Conservation (phyloP, 2,329 filamentous ascomycete species). For the Diaporthe sp. region DNA sequence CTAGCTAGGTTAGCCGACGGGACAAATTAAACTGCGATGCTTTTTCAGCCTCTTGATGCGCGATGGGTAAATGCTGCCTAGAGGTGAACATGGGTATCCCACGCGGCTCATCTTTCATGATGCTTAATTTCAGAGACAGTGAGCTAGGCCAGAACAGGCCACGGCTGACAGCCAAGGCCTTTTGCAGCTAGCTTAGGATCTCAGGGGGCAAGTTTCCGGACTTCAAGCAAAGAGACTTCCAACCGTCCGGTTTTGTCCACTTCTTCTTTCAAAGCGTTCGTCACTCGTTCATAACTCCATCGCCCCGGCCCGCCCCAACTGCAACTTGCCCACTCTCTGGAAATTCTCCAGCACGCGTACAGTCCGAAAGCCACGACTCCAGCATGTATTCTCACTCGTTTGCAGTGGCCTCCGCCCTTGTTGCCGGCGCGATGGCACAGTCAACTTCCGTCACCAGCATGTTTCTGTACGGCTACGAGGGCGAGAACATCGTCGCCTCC, state of each 20-base stretch:
- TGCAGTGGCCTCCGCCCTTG: slow-evolving; percentile 19
- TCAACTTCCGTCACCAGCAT: slow-evolving; percentile 39
- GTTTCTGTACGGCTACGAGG: slow-evolving; percentile 39
- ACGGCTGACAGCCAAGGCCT: background rate
- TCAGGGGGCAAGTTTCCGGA: slow-evolving; percentile 3
- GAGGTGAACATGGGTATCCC: background rate
- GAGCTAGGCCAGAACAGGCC: slow-evolving; percentile 6
- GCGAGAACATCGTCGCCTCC: slow-evolving; percentile 36
- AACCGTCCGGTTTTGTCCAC: background rate
- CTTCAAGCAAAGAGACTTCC: background rate
- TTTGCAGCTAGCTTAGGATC: background rate
- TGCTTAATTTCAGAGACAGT: background rate
- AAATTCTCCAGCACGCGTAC: background rate
- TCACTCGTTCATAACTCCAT: slow-evolving; percentile 16
- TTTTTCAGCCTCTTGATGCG: background rate
- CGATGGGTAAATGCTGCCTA: background rate
- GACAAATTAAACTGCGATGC: background rate
- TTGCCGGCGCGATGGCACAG: slow-evolving; percentile 28
- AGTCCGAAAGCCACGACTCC: background rate
- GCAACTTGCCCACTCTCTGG: background rate
- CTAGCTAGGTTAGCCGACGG: background rate
- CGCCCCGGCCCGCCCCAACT: background rate
- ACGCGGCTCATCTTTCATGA: background rate
- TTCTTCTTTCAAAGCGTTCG: background rate
- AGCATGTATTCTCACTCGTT: slow-evolving; percentile 27